Percentiles rank a stretch among this genome's conserved stretches.
Evolutionary conservation across 306 rosid species (phyloP).

Genomic region (Trichosanthes truncata): DNA sequence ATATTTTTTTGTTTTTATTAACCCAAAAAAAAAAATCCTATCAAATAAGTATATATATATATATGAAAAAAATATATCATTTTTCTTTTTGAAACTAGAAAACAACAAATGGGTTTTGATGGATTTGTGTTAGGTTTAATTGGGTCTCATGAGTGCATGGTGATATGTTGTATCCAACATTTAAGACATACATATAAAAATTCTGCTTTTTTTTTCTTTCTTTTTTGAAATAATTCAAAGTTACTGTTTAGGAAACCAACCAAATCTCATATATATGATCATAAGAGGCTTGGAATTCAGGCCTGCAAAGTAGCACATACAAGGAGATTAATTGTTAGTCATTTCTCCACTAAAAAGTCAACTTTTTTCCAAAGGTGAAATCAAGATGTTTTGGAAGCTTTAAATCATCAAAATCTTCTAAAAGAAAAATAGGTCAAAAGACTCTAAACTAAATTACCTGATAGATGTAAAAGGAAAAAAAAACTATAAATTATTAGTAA

Average conservation of each 20-base stretch:
- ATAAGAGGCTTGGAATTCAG: background rate
- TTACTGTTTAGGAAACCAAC: background rate
- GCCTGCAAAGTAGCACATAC: background rate
- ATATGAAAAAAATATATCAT: too few relatives aligned
- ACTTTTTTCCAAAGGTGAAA: background rate
- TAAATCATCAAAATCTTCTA: slow-evolving; percentile 1
- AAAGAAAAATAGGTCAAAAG: background rate
- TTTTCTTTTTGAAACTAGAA: background rate
- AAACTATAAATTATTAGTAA: background rate
- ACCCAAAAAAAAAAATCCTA: too few relatives aligned
- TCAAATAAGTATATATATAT: too few relatives aligned
- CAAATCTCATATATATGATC: background rate
- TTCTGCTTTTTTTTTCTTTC: too few relatives aligned
- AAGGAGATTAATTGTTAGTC: background rate
- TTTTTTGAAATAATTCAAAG: background rate
- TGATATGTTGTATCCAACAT: background rate
- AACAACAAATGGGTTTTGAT: background rate
- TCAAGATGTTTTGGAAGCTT: slow-evolving; percentile 6
- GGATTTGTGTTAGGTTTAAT: background rate
- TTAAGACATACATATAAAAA: too few relatives aligned
- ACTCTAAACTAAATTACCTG: background rate
- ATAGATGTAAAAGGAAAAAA: background rate
- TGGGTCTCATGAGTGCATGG: background rate
- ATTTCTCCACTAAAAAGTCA: background rate
- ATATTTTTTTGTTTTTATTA: too few relatives aligned